Evolutionary conservation across 768 basidiomycete genomes (phyloP).

Genomic region (Lactifluus hygrophoroides): DNA sequence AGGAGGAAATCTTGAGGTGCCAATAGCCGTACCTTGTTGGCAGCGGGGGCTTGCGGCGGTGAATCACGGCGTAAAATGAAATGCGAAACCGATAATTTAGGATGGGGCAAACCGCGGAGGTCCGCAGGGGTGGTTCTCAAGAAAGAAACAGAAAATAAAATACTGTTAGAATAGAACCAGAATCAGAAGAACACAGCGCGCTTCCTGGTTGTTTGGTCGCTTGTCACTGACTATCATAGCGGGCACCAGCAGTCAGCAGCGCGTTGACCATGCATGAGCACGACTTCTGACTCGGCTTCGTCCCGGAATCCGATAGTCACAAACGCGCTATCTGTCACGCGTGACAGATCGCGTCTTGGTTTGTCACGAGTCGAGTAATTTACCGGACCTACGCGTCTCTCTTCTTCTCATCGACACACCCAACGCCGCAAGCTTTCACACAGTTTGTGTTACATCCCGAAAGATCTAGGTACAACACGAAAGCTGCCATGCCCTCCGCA

Average conservation of each 20-base stretch:
- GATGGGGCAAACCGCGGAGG: not conserved
- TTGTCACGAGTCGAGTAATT: too few species aligned
- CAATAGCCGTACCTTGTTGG: not conserved
- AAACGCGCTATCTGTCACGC: conserved; percentile 9
- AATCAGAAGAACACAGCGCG: not conserved
- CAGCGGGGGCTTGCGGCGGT: not conserved
- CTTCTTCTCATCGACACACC: not conserved
- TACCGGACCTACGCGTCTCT: not conserved
- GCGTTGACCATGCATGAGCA: not conserved
- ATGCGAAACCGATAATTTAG: not conserved
- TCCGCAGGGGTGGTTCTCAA: not conserved
- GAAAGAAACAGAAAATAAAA: not conserved
- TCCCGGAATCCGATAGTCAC: not conserved
- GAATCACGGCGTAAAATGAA: not conserved
- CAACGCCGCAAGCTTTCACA: not conserved
- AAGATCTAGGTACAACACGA: not conserved
- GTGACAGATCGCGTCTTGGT: conserved; percentile 13
- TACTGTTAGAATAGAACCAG: not conserved
- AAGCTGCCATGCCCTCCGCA: conserved; percentile 13
- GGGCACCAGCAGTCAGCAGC: too few species aligned
- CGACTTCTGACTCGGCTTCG: too few species aligned
- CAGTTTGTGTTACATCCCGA: not conserved
- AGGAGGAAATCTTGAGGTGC: not conserved
- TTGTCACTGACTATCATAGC: not conserved
- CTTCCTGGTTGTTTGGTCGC: not conserved